phyloP scores from a whole-genome alignment of 2,329 filamentous ascomycete genomes.

The Colletotrichum sp. region DNA sequence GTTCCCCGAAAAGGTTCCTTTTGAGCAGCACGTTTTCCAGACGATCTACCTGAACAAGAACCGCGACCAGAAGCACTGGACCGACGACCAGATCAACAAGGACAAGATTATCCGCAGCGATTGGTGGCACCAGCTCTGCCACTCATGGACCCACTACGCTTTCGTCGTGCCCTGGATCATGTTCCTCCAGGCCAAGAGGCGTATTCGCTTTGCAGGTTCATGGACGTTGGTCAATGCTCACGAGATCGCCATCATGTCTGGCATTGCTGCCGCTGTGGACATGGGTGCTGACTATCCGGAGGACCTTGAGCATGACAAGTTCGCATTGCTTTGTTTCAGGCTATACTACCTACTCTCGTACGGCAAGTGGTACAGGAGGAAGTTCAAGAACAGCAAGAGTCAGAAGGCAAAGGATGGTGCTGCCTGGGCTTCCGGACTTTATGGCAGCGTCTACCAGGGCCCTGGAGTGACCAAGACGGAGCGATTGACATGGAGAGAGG shows the following conservation, averaged over 20 bases:
- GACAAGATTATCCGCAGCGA: constrained; percentile 61
- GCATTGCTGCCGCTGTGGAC: constrained; percentile 71
- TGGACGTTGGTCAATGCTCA: constrained; percentile 74
- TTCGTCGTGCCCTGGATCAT: constrained; percentile 70
- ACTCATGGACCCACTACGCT: constrained; percentile 62
- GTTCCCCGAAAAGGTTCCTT: constrained; percentile 54
- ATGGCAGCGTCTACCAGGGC: constrained; percentile 64
- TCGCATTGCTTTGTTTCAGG: constrained; percentile 64
- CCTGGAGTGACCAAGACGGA: constrained; percentile 60
- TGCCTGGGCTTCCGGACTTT: constrained; percentile 61
- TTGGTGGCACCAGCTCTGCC: constrained; percentile 68
- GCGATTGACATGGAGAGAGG: constrained; percentile 54
- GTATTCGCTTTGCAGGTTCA: constrained; percentile 64
- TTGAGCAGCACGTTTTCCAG: constrained; percentile 36
- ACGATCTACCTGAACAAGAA: constrained; percentile 65
- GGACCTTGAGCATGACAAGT: constrained; percentile 66
- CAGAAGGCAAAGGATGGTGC: constrained; percentile 52
- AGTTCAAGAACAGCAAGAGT: constrained; percentile 30
- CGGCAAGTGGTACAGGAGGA: constrained; percentile 62
- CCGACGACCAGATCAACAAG: constrained; percentile 56
- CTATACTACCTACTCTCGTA: constrained; percentile 67
- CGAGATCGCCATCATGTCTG: constrained; percentile 71
- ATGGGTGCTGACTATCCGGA: constrained; percentile 69
- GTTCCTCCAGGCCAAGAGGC: constrained; percentile 66
- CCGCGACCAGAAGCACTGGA: constrained; percentile 59